A percentile compares a stretch with the other conserved stretches of the same genome.
Conservation (phyloP, 75 land plant species). For the Sequoia sempervirens region DNA sequence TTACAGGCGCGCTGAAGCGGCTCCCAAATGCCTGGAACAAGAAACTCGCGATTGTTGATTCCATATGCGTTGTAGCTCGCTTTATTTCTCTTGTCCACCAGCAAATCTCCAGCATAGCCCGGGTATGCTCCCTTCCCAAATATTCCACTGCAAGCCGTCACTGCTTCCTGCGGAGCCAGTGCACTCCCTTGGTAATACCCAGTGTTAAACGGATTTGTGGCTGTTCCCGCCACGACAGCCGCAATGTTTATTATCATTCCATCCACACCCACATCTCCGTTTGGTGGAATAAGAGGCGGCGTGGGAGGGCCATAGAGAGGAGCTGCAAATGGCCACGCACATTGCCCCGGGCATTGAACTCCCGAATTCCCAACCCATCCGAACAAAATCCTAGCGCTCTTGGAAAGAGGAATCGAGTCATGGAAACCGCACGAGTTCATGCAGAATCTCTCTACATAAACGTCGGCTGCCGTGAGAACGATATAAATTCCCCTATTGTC, state of each 20-base stretch:
- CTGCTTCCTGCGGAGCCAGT: constrained; percentile 24
- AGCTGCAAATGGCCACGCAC: constrained; percentile 35
- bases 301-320: constrained; percentile 19
- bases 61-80: constrained; percentile 36
- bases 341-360: constrained; percentile 36
- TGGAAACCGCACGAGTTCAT: constrained; percentile 60
- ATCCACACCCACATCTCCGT: constrained; percentile 42
- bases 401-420: constrained; percentile 7
- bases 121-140: constrained; percentile 33
- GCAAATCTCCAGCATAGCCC: constrained; percentile 25
- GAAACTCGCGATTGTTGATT: constrained; percentile 13
- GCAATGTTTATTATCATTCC: constrained; percentile 41
- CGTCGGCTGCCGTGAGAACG: constrained; percentile 62
- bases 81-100: constrained; percentile 8
- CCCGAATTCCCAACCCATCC: constrained; percentile 38
- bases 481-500: constrained; percentile 41
- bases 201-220: constrained; percentile 21
- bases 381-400: constrained; percentile 12
- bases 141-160: constrained; percentile 28
- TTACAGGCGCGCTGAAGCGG: constrained; percentile 2
- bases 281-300: constrained; percentile 23
- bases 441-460: constrained; percentile 76
- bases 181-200: constrained; percentile 34
- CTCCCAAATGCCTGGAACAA: constrained; percentile 34
- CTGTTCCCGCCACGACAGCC: constrained; percentile 22